Base-by-base conservation (phyloP, 2,329 filamentous ascomycete species). In the Microdochium nivale region DNA sequence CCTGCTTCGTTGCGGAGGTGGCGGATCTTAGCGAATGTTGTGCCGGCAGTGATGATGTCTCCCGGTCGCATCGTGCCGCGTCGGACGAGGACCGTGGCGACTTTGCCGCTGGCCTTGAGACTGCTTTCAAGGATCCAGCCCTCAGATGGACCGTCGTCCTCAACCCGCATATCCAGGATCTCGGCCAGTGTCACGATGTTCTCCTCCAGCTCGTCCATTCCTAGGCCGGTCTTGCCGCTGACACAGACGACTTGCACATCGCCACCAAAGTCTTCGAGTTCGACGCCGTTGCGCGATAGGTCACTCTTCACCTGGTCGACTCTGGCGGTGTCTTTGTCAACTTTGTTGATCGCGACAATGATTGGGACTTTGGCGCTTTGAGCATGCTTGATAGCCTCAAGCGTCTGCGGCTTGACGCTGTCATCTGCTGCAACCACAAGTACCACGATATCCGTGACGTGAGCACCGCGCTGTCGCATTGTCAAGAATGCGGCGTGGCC, bases 271-370 rank as follows among this genome's bases (percentile, higher is more conserved):
- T 97, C 94, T 71, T 99, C 94, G 51, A 99, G 87, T 60, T 96
- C 87, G 27, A 99, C 83, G 8, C 88, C 90, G 62, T 96, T 79
- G 2, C 83, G 77, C 9, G 88, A 83, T 24, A 99, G 82, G 66
- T 97, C 94, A 52, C 85, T 77, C 71, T 97, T 97, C 55, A 97
- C 91, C 48, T 83, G 80, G 43, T 96, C 87, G 11, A 90, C 72
- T 49, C 90, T 82, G 4, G 88, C 85, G 54, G 88, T 86, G 54
- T 87, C 83, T 70, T 94, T 96, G 71, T 99, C 94, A 49, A 96
- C 81, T 70, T 99, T 99, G 75, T 94, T 99, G 70, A 97, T 92
- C 16, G 95, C 95, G 49, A 99, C 94, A 53, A 99, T 96, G 49
- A 99, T 92, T 4, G 94, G 92, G 1, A 97, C 94, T 55, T 87